phyloP scores from a whole-genome alignment of 352 stramenopile species.

The Globisporangium parvum region DNA sequence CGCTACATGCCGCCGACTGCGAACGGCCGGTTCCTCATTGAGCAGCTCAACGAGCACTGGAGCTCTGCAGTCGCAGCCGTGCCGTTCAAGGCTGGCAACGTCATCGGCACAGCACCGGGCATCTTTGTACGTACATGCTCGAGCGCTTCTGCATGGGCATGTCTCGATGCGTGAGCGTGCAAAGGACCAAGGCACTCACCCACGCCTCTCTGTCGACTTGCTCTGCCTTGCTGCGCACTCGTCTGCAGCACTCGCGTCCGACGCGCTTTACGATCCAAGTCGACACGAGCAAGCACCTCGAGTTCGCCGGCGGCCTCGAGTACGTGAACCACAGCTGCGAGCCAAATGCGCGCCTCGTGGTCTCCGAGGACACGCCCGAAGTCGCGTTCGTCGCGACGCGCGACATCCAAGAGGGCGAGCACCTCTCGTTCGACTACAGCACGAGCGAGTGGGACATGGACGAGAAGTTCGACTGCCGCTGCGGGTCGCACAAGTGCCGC shows the following conservation, averaged over 20 bases:
- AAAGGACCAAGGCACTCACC: background rate
- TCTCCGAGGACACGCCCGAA: conserved; percentile 62
- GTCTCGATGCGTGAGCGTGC: background rate
- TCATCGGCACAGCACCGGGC: conserved; percentile 67
- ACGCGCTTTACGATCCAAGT: conserved; percentile 85
- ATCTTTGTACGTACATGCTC: conserved; percentile 68
- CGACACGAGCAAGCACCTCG: conserved; percentile 69
- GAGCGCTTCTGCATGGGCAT: background rate
- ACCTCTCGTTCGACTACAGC: conserved; percentile 85
- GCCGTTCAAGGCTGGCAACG: conserved; percentile 49
- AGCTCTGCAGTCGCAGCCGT: conserved; percentile 61
- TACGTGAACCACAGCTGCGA: conserved; percentile 88
- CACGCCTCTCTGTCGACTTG: conserved; percentile 8
- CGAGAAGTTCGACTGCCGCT: conserved; percentile 85
- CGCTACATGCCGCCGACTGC: conserved; percentile 55
- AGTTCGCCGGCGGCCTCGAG: conserved; percentile 77
- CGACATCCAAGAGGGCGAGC: conserved; percentile 60
- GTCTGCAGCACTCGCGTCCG: conserved; percentile 34
- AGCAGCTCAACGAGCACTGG: conserved; percentile 73
- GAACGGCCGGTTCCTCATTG: conserved; percentile 63
- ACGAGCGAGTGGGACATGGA: conserved; percentile 92
- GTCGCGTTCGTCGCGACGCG: conserved; percentile 79
- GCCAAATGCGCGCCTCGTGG: conserved; percentile 75
- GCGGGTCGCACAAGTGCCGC: conserved; percentile 49
- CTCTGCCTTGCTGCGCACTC: background rate